Base-by-base conservation (phyloP, 23 red algal species). In the Cyanidiococcus yangmingshanensis region DNA sequence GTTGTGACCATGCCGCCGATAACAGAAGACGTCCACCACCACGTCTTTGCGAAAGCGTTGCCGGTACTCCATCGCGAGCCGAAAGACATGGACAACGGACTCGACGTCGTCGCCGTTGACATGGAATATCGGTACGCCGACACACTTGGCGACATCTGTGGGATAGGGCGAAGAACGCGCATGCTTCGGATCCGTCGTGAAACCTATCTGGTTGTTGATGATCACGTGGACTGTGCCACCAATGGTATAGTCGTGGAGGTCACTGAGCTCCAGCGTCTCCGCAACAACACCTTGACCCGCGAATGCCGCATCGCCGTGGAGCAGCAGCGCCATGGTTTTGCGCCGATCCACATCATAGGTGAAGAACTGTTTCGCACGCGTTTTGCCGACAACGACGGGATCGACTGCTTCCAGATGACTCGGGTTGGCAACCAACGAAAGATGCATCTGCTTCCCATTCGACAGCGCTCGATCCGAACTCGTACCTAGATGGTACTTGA, bases 131-230 rank as follows among this genome's bases (percentile, higher is more conserved):
- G 94, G 94, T 50, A 98, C 83, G 35, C 94, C 94, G 76, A 98
- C 94, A 15, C 83, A 83, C 67, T 98, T 98, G 2, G 88, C 94
- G 0, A 98, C 94, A 76, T 98, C 94, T 0, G 94, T 98, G n/a
- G 94, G 94, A 75, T 98, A 98, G 2, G 94, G 94, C 30, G 94
- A 98, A 15, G 94, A 98, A 18, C 94, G 80, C 1, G 88, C 94
- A 67, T 91, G 77, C 17, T 85, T 84, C 39, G 94, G 94, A 67
- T 98, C 94, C 51, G 94, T 98, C 45, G 94, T 98, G 76, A 98
- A 98, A 40, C 94, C 94, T 83, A 98, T 98, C 82, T 98, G 94
- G 76, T 98, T 98, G 85, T 98, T 98, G 30, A 98, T 84, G 12
- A 98, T 80, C 24, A 98, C 37, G 76, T 98, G 94, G 41, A 98